A percentile compares a stretch with the other conserved stretches of the same genome.
These are phyloP conservation scores for Wallemia hederae DNA, from an alignment of 1,284 basidiomycete species.

Conservation along the genomic window DNA sequence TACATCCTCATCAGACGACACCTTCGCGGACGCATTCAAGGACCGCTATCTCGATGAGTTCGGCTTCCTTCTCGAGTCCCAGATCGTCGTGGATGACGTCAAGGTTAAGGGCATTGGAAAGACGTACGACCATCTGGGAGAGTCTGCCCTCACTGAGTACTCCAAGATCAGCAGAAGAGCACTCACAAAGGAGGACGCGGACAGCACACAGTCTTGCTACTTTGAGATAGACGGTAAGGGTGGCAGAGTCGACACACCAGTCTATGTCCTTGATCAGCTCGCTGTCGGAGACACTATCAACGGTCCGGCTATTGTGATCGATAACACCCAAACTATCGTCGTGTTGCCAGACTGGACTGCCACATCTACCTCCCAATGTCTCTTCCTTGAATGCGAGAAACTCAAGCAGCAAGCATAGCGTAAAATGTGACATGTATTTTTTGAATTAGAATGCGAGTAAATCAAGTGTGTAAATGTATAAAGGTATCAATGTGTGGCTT, in stretches of 20 bases:
- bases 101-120: conserved; percentile 53
- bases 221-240: conserved; percentile 14
- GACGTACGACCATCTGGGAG: conserved; percentile 53
- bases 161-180: conserved; percentile 20
- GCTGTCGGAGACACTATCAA: conserved; percentile 35
- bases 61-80: conserved; percentile 60
- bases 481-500: too few species aligned
- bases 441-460: too few species aligned
- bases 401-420: too few species aligned
- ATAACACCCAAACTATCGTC: conserved; percentile 72
- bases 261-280: conserved; percentile 39
- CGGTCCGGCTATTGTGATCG: conserved; percentile 69
- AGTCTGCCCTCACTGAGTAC: conserved; percentile 48
- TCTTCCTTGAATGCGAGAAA: not conserved
- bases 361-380: not conserved
- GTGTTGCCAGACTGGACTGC: conserved; percentile 18
- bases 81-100: conserved; percentile 66
- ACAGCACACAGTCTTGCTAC: conserved; percentile 5
- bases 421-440: too few species aligned
- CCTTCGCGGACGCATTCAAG: conserved; percentile 16
- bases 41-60: conserved; percentile 52
- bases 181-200: conserved; percentile 5
- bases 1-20: conserved; percentile 25
- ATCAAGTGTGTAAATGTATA: not conserved
- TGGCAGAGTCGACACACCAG: conserved; percentile 36